phyloP scores from a whole-genome alignment of 345 rosid species.

The Eucalyptus urophylla region DNA sequence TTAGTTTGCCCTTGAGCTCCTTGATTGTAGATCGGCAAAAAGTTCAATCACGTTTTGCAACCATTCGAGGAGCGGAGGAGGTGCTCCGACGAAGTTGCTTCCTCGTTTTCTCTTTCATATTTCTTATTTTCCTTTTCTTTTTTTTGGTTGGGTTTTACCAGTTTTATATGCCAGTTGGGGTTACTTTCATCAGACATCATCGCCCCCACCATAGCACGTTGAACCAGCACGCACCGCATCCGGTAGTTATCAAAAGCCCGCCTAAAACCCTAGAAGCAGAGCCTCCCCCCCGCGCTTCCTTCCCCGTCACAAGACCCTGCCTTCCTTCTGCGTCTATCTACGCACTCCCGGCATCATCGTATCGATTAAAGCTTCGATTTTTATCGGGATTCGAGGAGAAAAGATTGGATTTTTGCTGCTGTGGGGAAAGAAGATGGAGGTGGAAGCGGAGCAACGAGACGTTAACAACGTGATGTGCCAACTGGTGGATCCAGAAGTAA shows the following conservation, averaged over 20 bases:
- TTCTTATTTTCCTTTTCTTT: too few species aligned
- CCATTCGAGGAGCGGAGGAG: too few species aligned
- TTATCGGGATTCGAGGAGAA: neutral
- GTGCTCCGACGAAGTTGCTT: too few species aligned
- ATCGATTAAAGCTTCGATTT: neutral
- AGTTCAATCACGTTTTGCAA: too few species aligned
- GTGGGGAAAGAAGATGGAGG: slow-evolving; percentile 4
- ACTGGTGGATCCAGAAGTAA: slow-evolving; percentile 69
- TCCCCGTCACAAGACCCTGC: neutral
- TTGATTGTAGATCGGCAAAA: too few species aligned
- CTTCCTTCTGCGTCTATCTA: neutral
- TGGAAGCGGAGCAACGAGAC: slow-evolving; percentile 12
- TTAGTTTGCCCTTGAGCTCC: too few species aligned
- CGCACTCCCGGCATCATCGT: neutral
- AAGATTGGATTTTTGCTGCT: neutral
- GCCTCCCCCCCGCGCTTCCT: neutral
- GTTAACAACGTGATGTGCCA: slow-evolving; percentile 67
- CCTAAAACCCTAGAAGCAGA: neutral
- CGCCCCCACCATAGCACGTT: neutral
- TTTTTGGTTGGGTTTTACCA: neutral
- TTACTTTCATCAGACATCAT: neutral
- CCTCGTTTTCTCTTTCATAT: too few species aligned
- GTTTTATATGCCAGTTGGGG: neutral
- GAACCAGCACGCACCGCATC: neutral
- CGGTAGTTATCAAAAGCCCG: neutral